Percentiles rank a stretch among this genome's conserved stretches.
phyloP scores from a whole-genome alignment of 208 protist genomes.

The Balamuthia mandrillaris region DNA sequence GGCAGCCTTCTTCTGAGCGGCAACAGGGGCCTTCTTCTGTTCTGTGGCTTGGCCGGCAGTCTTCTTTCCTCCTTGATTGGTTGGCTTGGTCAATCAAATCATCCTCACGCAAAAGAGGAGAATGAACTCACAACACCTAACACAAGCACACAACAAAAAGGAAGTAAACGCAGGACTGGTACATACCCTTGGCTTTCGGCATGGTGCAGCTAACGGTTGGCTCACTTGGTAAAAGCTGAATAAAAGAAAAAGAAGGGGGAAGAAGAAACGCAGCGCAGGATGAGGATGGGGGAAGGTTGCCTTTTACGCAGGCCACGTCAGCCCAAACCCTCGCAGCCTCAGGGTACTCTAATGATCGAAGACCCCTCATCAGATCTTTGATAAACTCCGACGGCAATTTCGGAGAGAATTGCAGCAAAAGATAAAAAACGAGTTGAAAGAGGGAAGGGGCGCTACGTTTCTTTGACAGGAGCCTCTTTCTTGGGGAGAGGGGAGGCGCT shows the following conservation, averaged over 20 bases:
- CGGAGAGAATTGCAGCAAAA: not conserved
- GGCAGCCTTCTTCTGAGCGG: not conserved
- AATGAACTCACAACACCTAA: not conserved
- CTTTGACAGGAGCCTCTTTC: not conserved
- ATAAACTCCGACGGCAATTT: not conserved
- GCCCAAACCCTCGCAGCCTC: too few species aligned
- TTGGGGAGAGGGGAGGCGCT: not conserved
- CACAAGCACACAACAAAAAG: not conserved
- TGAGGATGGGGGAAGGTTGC: too few species aligned
- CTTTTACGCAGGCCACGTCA: too few species aligned
- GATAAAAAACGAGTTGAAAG: not conserved
- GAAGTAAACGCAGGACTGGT: not conserved
- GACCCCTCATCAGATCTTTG: not conserved
- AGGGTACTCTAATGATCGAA: not conserved
- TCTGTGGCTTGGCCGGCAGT: not conserved
- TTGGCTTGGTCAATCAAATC: not conserved
- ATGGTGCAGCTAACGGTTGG: not conserved
- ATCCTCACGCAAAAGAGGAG: not conserved
- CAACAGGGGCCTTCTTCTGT: not conserved
- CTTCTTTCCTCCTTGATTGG: constrained; percentile 22
- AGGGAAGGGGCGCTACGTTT: not conserved
- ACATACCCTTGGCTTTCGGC: not conserved
- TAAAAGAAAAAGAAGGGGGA: not conserved
- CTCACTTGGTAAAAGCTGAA: not conserved
- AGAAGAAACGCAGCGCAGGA: not conserved